Evolutionary conservation across 306 rosid species (phyloP).

Genomic region (Dryas alaskensis): DNA sequence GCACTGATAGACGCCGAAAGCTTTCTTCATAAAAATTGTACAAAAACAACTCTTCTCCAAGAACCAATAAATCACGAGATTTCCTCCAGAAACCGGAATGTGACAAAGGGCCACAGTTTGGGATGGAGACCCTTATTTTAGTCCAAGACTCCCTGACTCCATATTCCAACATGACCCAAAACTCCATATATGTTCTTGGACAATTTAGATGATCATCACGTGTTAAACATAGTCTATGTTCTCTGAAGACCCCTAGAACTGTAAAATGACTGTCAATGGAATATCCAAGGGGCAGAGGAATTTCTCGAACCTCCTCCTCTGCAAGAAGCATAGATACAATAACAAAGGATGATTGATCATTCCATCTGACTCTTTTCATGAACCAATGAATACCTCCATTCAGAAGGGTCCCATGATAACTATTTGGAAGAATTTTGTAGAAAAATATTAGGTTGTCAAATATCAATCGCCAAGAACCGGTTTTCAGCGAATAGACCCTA

Average conservation of each 20-base stretch:
- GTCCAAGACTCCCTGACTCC: constrained; percentile 9
- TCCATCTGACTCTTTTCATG: too few species aligned
- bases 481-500: background rate
- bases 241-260: background rate
- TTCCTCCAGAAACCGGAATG: background rate
- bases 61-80: background rate
- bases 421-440: background rate
- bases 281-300: background rate
- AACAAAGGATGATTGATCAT: background rate
- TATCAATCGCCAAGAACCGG: background rate
- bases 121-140: background rate
- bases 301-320: background rate
- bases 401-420: background rate
- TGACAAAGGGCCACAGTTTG: background rate
- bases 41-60: background rate
- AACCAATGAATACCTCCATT: constrained; percentile 2
- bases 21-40: background rate
- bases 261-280: too few species aligned
- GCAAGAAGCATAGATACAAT: background rate
- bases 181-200: background rate
- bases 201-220: too few species aligned
- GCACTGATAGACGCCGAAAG: background rate
- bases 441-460: too few species aligned
- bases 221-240: background rate
- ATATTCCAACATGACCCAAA: constrained; percentile 9